phyloP scores from a whole-genome alignment of 208 protist species.

The Crithidia acanthocephali region DNA sequence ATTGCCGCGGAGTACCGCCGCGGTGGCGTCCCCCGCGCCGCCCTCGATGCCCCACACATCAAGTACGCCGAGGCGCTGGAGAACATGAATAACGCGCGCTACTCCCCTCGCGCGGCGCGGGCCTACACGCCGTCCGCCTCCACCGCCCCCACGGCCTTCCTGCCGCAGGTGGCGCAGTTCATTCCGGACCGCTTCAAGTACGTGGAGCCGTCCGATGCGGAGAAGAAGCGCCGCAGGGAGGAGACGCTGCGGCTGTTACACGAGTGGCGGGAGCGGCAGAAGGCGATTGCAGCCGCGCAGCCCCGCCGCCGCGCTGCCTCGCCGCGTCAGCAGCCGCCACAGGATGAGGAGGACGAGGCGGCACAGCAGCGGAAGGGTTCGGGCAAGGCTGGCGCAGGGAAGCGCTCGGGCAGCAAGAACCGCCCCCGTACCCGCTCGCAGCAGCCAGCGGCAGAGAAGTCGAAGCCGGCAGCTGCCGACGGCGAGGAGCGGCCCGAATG shows the following conservation, averaged over 20 bases:
- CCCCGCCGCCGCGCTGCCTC: not conserved
- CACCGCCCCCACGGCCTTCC: not conserved
- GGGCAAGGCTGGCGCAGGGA: not conserved
- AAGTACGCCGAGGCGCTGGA: constrained; percentile 34
- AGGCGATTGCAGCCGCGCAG: not conserved
- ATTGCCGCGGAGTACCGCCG: constrained; percentile 19
- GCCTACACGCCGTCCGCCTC: constrained; percentile 9
- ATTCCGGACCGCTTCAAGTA: constrained; percentile 71
- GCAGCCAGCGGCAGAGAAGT: not conserved
- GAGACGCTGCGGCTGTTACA: constrained; percentile 29
- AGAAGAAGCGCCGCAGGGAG: constrained; percentile 21
- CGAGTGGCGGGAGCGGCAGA: constrained; percentile 29
- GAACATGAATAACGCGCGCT: constrained; percentile 12
- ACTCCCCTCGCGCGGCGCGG: constrained; percentile 6
- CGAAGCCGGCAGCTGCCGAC: constrained; percentile 2
- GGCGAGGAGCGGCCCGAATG: constrained; percentile 20
- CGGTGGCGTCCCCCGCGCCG: constrained; percentile 25
- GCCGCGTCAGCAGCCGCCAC: not conserved
- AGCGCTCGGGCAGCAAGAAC: constrained; percentile 16
- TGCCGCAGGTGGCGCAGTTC: constrained; percentile 26
- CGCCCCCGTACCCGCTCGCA: constrained; percentile 2
- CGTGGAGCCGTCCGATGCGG: constrained; percentile 41
- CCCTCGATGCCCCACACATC: constrained; percentile 32
- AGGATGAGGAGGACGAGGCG: not conserved
- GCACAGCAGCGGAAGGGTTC: not conserved